Conservation (phyloP, 768 basidiomycete genomes). For the Kwoniella heveanensis region DNA sequence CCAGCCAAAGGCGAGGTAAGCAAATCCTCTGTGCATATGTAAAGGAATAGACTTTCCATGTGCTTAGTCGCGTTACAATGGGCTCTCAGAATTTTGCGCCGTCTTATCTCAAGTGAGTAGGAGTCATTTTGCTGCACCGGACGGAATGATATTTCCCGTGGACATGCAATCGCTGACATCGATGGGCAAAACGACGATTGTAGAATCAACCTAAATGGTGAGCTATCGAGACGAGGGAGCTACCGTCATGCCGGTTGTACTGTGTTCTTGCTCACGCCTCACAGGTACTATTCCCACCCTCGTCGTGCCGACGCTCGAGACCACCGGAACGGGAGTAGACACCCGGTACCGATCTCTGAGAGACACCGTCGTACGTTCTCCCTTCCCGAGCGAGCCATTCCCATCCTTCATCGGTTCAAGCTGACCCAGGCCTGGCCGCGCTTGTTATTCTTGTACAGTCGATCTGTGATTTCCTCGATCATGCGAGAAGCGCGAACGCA, state of each 20-base stretch:
- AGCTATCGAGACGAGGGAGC: too few relatives aligned
- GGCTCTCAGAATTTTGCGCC: constrained; percentile 67
- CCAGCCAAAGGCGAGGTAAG: constrained; percentile 68
- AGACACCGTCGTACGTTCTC: constrained; percentile 70
- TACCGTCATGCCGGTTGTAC: too few relatives aligned
- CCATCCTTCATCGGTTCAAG: too few relatives aligned
- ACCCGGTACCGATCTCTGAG: constrained; percentile 78
- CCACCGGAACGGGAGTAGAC: constrained; percentile 69
- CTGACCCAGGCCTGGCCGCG: constrained; percentile 3
- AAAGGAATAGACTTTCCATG: too few relatives aligned
- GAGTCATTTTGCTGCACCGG: constrained; percentile 50
- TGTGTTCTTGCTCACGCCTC: not conserved
- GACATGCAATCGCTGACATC: too few relatives aligned
- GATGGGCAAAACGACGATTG: too few relatives aligned
- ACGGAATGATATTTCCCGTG: too few relatives aligned
- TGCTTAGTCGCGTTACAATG: too few relatives aligned
- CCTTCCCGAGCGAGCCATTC: too few relatives aligned
- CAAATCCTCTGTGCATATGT: not conserved
- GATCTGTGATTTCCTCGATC: constrained; percentile 79
- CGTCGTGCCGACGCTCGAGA: constrained; percentile 78
- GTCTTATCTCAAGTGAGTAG: constrained; percentile 61
- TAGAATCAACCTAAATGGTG: constrained; percentile 76
- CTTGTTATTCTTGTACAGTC: constrained; percentile 58
- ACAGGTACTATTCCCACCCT: constrained; percentile 77
- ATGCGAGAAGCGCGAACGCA: constrained; percentile 71